Conservation (phyloP, 768 basidiomycete genomes). For the Lactifluus rugatus region DNA sequence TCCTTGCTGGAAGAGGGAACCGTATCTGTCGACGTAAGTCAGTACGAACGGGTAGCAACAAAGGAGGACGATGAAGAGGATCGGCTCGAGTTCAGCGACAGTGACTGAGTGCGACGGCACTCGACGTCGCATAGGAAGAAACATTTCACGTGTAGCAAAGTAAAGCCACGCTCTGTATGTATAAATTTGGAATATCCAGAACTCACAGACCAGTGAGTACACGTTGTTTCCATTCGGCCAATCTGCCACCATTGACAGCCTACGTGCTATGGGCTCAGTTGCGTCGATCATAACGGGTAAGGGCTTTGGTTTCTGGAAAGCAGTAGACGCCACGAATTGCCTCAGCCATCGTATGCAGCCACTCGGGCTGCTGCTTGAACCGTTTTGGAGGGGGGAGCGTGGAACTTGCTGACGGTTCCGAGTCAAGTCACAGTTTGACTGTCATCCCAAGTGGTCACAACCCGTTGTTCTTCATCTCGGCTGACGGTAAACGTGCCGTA, state of each 20-base stretch:
- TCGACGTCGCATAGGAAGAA: background rate
- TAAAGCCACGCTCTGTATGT: slow-evolving; percentile 5
- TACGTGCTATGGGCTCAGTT: slow-evolving; percentile 41
- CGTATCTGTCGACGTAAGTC: slow-evolving; percentile 79
- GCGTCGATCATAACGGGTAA: slow-evolving; percentile 36
- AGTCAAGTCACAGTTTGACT: slow-evolving; percentile 86
- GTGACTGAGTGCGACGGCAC: slow-evolving; percentile 43
- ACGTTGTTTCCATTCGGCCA: slow-evolving; percentile 10
- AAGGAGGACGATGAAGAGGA: slow-evolving; percentile 58
- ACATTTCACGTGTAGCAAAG: slow-evolving; percentile 5
- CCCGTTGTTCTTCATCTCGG: slow-evolving; percentile 42
- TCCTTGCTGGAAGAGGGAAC: slow-evolving; percentile 74
- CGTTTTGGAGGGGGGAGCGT: slow-evolving; percentile 33
- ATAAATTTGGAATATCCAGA: slow-evolving; percentile 2
- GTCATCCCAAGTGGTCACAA: slow-evolving; percentile 43
- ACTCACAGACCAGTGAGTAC: slow-evolving; percentile 9
- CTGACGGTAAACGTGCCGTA: slow-evolving; percentile 59
- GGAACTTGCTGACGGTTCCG: slow-evolving; percentile 27
- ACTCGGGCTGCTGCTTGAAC: slow-evolving; percentile 67
- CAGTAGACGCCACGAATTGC: slow-evolving; percentile 23
- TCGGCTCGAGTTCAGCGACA: slow-evolving; percentile 71
- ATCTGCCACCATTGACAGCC: slow-evolving; percentile 49
- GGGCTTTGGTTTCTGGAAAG: slow-evolving; percentile 22
- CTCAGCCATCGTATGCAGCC: slow-evolving; percentile 50
- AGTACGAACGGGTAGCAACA: slow-evolving; percentile 62